A percentile compares a stretch with the other conserved stretches of the same genome.
Evolutionary conservation across 2,329 filamentous ascomycete species (phyloP).

Genomic region (Sclerotiophoma versabilis): DNA sequence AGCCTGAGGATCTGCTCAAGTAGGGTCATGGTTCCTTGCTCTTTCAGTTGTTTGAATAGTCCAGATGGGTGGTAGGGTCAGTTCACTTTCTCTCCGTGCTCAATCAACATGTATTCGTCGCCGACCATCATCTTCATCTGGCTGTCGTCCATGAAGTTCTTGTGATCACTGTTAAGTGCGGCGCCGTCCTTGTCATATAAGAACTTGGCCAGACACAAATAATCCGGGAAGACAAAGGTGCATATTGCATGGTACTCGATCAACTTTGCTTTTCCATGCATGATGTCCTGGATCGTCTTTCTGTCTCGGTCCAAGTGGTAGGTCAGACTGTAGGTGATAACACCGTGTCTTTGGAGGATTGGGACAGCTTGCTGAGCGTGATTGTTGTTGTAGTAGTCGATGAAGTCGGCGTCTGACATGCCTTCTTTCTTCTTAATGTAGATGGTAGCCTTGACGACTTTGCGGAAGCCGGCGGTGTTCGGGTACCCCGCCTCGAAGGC

Average conservation of each 20-base stretch:
- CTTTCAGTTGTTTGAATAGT: too few relatives aligned
- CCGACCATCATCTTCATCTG: slow-evolving; percentile 57
- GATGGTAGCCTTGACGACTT: slow-evolving; percentile 56
- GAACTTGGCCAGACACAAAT: slow-evolving; percentile 55
- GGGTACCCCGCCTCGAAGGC: slow-evolving; percentile 56
- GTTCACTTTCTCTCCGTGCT: slow-evolving; percentile 43
- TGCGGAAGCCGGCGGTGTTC: slow-evolving; percentile 51
- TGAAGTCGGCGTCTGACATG: slow-evolving; percentile 54
- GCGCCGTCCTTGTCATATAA: slow-evolving; percentile 56
- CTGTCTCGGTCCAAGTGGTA: slow-evolving; percentile 55
- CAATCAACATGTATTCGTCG: slow-evolving; percentile 53
- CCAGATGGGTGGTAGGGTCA: too few relatives aligned
- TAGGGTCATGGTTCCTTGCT: too few relatives aligned
- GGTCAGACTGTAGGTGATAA: slow-evolving; percentile 57
- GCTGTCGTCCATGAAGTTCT: slow-evolving; percentile 51
- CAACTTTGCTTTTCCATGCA: slow-evolving; percentile 54
- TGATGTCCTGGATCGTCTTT: slow-evolving; percentile 54
- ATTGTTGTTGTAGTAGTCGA: slow-evolving; percentile 55
- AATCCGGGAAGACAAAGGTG: slow-evolving; percentile 58
- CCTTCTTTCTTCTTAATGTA: slow-evolving; percentile 56
- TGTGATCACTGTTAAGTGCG: slow-evolving; percentile 47
- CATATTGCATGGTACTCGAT: slow-evolving; percentile 57
- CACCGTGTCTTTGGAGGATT: slow-evolving; percentile 53
- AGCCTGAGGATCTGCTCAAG: slow-evolving; percentile 23
- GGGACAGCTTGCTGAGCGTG: slow-evolving; percentile 55